Evolutionary conservation across 371 early-diverging fungal species (phyloP), one percentile per base, ranked within the genome.

Genomic region (Mortierella sp.): DNA sequence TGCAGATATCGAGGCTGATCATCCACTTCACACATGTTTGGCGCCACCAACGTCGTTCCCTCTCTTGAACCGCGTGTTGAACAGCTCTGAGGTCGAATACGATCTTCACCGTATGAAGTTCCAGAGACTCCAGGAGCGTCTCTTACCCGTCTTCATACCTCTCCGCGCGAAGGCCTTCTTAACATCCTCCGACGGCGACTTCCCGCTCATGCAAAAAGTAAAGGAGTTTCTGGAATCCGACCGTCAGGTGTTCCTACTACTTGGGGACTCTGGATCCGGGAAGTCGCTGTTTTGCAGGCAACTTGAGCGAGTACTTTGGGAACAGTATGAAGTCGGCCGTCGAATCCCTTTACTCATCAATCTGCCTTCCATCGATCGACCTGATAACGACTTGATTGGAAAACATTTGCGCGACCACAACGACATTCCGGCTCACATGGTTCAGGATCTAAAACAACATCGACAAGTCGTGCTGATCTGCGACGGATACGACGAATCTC

Each of bases 261-360:
- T 76, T 1, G 76, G 76, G 10, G 76, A 76, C 16, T 68, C 70
- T 28, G 76, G 76, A 54, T 65, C 70, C 5, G 76, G 76, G 34
- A 76, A 76, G 48, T 76, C 76, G 47, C 54, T 55, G 11, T 76
- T 70, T 57, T 70, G 38, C 31, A n/a, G 26, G 6, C 45, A 70
- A 16, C 19, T 76, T 0, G 70, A 52, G 9, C 42, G 14, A 2
- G 24, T 2, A 19, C 70, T 76, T 11, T 70, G 68, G 76, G 2
- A n/a, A 3, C 26, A 76, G 9, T 76, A 76, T 55, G 5, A 52
- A 0, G 10, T 3, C 5, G 70, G 55, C 14, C 44, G 42, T 6
- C 5, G 11, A 10, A 70, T 76, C 13, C 76, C 76, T 16, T n/a
- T 76, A 14, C 54, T 24, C 21, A 42, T 76, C 70, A 21, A 50